These are phyloP conservation scores for Pleurotus ostreatus DNA, from an alignment of 768 basidiomycete species.

Conservation along the genomic window DNA sequence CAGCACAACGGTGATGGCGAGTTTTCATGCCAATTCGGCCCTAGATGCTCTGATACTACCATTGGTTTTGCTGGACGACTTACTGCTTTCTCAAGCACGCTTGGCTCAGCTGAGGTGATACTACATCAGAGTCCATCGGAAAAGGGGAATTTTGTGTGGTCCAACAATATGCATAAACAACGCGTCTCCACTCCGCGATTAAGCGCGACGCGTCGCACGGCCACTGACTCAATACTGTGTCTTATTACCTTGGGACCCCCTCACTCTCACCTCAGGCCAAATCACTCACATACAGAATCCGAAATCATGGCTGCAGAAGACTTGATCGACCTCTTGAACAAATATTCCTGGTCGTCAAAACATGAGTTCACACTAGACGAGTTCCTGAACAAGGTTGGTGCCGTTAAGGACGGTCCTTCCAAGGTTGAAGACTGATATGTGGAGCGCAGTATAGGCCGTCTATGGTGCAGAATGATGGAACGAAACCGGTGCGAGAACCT, in stretches of 20 bases:
- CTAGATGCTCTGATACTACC: too few species aligned
- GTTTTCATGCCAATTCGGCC: too few species aligned
- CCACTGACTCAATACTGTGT: background rate
- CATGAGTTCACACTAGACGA: conserved; percentile 38
- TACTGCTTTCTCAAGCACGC: too few species aligned
- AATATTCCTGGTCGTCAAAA: conserved; percentile 44
- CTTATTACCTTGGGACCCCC: background rate
- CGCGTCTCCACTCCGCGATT: background rate
- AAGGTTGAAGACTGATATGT: background rate
- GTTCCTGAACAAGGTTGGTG: conserved; percentile 51
- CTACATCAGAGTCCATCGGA: too few species aligned
- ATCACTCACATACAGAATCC: background rate
- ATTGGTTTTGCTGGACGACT: too few species aligned
- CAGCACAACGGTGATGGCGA: too few species aligned
- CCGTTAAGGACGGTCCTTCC: too few species aligned
- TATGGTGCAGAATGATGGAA: conserved; percentile 76
- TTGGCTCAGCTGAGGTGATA: too few species aligned
- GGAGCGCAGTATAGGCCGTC: conserved; percentile 60
- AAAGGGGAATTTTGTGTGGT: too few species aligned
- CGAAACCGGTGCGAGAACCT: conserved; percentile 53
- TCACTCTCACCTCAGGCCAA: background rate
- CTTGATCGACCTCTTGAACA: conserved; percentile 32
- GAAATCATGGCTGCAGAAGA: conserved; percentile 36
- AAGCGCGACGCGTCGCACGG: background rate
- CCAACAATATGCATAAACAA: background rate